phyloP scores from a whole-genome alignment of 2,329 filamentous ascomycete species.

The Colletotrichum sp. region DNA sequence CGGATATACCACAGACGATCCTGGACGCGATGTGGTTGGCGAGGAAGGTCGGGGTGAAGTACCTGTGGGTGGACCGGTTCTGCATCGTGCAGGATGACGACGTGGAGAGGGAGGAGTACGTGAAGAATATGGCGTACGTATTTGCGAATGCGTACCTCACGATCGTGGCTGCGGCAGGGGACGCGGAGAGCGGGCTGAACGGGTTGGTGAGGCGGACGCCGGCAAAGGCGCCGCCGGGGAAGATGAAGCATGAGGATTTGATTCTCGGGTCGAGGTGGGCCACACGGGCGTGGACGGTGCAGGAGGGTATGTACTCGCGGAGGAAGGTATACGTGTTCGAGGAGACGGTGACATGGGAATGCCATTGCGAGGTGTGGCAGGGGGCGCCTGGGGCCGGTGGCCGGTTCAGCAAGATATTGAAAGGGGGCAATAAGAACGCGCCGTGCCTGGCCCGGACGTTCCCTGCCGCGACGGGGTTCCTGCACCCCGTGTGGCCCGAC shows the following conservation, averaged over 20 bases:
- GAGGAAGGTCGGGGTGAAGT: constrained; percentile 45
- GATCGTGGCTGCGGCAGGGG: constrained; percentile 46
- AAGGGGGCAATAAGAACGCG: constrained; percentile 9
- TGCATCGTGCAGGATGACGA: constrained; percentile 51
- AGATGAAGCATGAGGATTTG: constrained; percentile 40
- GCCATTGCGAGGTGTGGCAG: constrained; percentile 49
- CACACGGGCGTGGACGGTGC: constrained; percentile 47
- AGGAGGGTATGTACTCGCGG: constrained; percentile 47
- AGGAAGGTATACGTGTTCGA: constrained; percentile 49
- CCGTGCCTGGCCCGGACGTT: constrained; percentile 35
- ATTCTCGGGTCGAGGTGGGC: constrained; percentile 43
- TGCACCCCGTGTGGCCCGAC: constrained; percentile 48
- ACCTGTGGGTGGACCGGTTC: constrained; percentile 52
- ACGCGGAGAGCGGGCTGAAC: constrained; percentile 40
- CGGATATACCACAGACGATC: constrained; percentile 44
- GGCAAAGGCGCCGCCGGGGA: constrained; percentile 30
- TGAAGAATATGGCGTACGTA: constrained; percentile 49
- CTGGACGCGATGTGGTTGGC: constrained; percentile 49
- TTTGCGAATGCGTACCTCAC: constrained; percentile 50
- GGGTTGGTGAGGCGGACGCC: constrained; percentile 18
- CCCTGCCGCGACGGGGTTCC: constrained; percentile 38
- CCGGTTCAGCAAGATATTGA: constrained; percentile 27
- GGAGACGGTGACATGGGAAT: constrained; percentile 48
- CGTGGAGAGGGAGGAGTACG: constrained; percentile 41
- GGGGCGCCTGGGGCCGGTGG: constrained; percentile 4